These are phyloP conservation scores for Lecanosticta acicola DNA, from an alignment of 2,329 filamentous ascomycete species.

Conservation along the genomic window DNA sequence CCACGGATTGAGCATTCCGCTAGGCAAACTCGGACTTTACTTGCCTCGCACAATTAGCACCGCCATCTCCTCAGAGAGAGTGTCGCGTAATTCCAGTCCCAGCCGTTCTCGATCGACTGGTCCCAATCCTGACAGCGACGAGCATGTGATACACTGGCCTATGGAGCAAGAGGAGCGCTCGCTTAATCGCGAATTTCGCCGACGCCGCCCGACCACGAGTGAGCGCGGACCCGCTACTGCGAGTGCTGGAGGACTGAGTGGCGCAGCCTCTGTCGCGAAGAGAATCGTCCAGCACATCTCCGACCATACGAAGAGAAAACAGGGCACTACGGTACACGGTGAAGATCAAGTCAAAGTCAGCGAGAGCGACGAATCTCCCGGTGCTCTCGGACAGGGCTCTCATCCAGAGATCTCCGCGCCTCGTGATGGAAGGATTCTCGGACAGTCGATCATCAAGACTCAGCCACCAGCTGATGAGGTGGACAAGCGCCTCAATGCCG, in stretches of 20 bases:
- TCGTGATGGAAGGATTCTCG: conserved; percentile 16
- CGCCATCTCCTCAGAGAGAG: conserved; percentile 41
- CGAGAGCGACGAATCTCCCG: conserved; percentile 6
- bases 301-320: conserved; percentile 4
- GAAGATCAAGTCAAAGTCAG: background rate
- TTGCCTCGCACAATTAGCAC: conserved; percentile 59
- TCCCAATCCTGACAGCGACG: background rate
- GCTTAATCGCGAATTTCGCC: conserved; percentile 5
- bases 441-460: conserved; percentile 12
- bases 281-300: conserved; percentile 4
- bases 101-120: conserved; percentile 11
- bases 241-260: background rate
- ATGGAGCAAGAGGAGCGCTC: conserved; percentile 4
- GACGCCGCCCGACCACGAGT: conserved; percentile 10
- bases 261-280: background rate
- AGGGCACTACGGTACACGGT: conserved; percentile 29
- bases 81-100: conserved; percentile 22
- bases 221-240: conserved; percentile 5
- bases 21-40: conserved; percentile 60
- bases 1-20: conserved; percentile 74
- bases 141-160: background rate
- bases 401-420: conserved; percentile 17
- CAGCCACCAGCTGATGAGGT: background rate
- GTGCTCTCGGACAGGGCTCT: conserved; percentile 1
- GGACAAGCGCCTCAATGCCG: background rate